Evolutionary conservation across 306 rosid genomes (phyloP).

Genomic region (Citrullus colocynthis): DNA sequence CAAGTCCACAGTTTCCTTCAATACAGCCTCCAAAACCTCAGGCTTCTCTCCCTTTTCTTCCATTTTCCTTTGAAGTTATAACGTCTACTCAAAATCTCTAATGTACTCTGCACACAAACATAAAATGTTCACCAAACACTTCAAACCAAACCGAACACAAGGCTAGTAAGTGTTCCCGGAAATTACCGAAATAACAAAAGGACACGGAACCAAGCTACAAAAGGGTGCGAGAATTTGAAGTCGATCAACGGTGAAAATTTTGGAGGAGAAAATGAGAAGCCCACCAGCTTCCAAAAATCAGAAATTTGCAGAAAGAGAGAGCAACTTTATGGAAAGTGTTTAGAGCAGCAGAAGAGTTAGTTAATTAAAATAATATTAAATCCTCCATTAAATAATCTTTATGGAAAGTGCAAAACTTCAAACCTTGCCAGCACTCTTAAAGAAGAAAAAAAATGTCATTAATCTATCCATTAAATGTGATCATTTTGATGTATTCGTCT

Average conservation of each 20-base stretch:
- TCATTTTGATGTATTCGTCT: not conserved
- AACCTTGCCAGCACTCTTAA: not conserved
- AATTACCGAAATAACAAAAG: not conserved
- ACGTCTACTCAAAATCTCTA: not conserved
- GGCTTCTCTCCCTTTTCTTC: conserved; percentile 61
- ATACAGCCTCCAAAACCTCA: conserved; percentile 71
- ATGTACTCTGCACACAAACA: not conserved
- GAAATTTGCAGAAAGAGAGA: not conserved
- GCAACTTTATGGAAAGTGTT: not conserved
- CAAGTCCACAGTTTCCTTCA: conserved; percentile 97
- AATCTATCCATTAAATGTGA: not conserved
- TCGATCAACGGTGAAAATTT: not conserved
- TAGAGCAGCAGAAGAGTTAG: not conserved
- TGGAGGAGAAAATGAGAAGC: not conserved
- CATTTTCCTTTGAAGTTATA: not conserved
- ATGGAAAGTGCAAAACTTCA: not conserved
- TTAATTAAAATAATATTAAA: not conserved
- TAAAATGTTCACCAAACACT: not conserved
- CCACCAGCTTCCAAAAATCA: not conserved
- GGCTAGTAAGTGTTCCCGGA: not conserved
- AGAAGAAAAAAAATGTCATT: not conserved
- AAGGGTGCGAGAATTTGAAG: not conserved
- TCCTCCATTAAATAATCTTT: not conserved
- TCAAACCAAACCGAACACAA: not conserved
- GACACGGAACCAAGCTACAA: not conserved